Evolutionary conservation across 331 rosid species (phyloP).

Genomic region (Cucumis variabilis): DNA sequence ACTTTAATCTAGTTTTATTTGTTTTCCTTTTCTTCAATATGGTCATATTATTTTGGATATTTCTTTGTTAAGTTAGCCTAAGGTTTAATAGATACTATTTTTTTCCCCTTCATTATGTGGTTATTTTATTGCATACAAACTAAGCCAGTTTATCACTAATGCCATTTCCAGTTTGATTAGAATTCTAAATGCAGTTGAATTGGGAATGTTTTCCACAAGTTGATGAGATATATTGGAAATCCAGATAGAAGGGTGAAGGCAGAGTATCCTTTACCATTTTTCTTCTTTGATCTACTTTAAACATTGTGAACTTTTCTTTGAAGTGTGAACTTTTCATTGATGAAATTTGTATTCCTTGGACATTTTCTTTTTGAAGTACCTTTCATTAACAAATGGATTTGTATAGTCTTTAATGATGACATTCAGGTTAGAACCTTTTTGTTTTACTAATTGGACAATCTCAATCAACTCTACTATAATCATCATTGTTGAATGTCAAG

Average conservation of each 20-base stretch:
- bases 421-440: too few relatives aligned
- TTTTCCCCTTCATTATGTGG: background rate
- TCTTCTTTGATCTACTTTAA: background rate
- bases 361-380: too few relatives aligned
- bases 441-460: too few relatives aligned
- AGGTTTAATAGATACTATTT: background rate
- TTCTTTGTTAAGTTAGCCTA: slow-evolving; percentile 8
- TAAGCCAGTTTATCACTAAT: slow-evolving; percentile 6
- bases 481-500: too few relatives aligned
- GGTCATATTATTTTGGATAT: slow-evolving; percentile 9
- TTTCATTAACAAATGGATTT: too few relatives aligned
- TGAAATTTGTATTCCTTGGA: background rate
- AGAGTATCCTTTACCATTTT: slow-evolving; percentile 79
- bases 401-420: too few relatives aligned
- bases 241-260: slow-evolving; percentile 83
- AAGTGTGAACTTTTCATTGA: background rate
- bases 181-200: slow-evolving; percentile 56
- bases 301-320: background rate
- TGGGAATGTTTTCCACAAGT: slow-evolving; percentile 68
- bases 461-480: too few relatives aligned
- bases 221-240: slow-evolving; percentile 65
- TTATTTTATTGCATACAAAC: background rate
- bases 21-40: background rate
- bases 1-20: background rate
- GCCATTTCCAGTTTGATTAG: slow-evolving; percentile 42